A percentile compares a stretch with the other conserved stretches of the same genome.
Evolutionary conservation across 352 stramenopile genomes (phyloP).

Genomic region (Globisporangium barbulae): DNA sequence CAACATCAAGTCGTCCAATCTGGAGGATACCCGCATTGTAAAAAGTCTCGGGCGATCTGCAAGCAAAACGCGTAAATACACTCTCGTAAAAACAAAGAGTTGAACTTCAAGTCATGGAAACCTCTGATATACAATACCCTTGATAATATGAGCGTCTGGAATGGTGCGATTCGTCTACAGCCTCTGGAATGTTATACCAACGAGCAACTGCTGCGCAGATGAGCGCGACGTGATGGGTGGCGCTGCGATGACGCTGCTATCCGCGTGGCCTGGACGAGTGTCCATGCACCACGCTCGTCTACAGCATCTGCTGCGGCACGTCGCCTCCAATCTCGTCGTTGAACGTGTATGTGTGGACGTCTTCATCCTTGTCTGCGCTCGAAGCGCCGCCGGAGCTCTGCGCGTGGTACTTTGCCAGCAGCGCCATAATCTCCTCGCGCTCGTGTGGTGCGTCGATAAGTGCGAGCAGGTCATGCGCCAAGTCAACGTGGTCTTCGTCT

Average conservation of each 20-base stretch:
- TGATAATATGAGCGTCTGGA: neutral
- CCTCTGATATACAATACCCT: neutral
- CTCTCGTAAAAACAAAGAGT: neutral
- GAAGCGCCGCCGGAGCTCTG: constrained; percentile 4
- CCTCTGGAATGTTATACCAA: neutral
- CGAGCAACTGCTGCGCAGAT: neutral
- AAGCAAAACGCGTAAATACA: constrained; percentile 2
- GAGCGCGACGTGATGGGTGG: neutral
- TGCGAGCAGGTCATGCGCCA: constrained; percentile 32
- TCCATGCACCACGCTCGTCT: neutral
- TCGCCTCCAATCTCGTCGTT: neutral
- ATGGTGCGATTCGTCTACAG: neutral
- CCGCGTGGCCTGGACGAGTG: neutral
- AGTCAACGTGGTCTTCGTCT: constrained; percentile 36
- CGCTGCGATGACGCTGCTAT: too few relatives aligned
- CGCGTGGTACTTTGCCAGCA: constrained; percentile 24
- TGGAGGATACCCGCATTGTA: neutral
- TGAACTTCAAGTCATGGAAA: constrained; percentile 5
- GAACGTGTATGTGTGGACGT: neutral
- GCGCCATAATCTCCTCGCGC: constrained; percentile 26
- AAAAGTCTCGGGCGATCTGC: neutral
- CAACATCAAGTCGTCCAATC: constrained; percentile 6
- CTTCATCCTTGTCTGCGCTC: neutral
- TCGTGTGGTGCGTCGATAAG: constrained; percentile 30
- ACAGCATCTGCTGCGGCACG: neutral